Evolutionary conservation across 208 protist species (phyloP).

Genomic region (Trypanosoma caninum): DNA sequence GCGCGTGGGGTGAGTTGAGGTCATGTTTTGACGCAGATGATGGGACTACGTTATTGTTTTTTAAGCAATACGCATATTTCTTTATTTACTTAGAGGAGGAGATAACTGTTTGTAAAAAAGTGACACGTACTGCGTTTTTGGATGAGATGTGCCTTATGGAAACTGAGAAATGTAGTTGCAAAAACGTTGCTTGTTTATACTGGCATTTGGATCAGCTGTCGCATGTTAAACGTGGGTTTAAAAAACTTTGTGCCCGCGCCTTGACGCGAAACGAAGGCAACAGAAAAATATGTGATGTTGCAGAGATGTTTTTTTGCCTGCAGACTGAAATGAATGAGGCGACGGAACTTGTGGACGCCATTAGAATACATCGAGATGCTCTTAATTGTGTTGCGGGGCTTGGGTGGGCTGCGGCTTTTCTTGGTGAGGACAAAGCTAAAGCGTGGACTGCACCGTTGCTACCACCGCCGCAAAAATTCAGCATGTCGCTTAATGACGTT

Average conservation of each 20-base stretch:
- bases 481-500: constrained; percentile 2
- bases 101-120: background rate
- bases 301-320: constrained; percentile 2
- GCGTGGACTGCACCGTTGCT: constrained; percentile 18
- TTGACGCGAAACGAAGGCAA: background rate
- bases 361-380: constrained; percentile 12
- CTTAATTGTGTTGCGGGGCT: constrained; percentile 14
- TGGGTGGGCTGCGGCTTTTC: constrained; percentile 10
- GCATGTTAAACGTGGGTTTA: constrained; percentile 31
- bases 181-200: constrained; percentile 47
- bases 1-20: constrained; percentile 8
- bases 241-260: constrained; percentile 1
- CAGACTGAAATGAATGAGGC: background rate
- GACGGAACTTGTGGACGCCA: constrained; percentile 8
- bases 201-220: constrained; percentile 61
- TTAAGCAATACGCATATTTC: constrained; percentile 41
- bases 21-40: constrained; percentile 9
- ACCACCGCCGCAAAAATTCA: too few species aligned
- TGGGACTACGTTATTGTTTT: constrained; percentile 26
- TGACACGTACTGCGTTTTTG: constrained; percentile 38
- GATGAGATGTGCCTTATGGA: constrained; percentile 72
- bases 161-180: constrained; percentile 25
- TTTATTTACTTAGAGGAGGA: constrained; percentile 31
- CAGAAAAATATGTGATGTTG: constrained; percentile 18
- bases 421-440: background rate